These are phyloP conservation scores for Cicer pinnatifidum DNA, from an alignment of 306 rosid genomes.

Conservation along the genomic window DNA sequence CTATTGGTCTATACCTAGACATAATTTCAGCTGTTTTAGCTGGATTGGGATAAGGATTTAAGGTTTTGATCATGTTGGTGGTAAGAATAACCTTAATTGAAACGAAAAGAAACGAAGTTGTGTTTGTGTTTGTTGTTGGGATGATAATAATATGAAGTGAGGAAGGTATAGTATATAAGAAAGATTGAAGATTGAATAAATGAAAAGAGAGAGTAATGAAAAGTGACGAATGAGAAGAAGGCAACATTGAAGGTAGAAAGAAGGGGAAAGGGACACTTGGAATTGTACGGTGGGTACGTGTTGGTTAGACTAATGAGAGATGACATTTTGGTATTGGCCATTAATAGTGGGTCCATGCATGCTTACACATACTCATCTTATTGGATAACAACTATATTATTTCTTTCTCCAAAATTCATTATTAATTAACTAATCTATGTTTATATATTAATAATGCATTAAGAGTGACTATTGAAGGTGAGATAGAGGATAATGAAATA, in stretches of 20 bases:
- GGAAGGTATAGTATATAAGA: constrained; percentile 38
- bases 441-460: no score
- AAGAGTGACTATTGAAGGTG: not conserved
- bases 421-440: no score
- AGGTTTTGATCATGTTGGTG: constrained; percentile 75
- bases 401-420: no score
- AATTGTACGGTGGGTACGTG: constrained; percentile 75
- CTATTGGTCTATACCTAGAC: constrained; percentile 92
- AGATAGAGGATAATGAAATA: no score
- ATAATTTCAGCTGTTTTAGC: constrained; percentile 87
- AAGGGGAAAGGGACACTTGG: constrained; percentile 71
- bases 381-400: constrained; percentile 35
- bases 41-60: constrained; percentile 62
- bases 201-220: constrained; percentile 29
- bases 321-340: constrained; percentile 52
- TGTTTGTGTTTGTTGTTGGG: no score
- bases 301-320: constrained; percentile 45
- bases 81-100: not conserved
- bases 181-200: not conserved
- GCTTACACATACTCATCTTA: constrained; percentile 55
- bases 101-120: not conserved
- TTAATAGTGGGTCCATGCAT: constrained; percentile 68
- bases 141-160: no score
- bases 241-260: constrained; percentile 61
- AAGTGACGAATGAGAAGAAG: constrained; percentile 55